Conservation (phyloP, 2,329 filamentous ascomycete species). For the Pleomassaria siparia region DNA sequence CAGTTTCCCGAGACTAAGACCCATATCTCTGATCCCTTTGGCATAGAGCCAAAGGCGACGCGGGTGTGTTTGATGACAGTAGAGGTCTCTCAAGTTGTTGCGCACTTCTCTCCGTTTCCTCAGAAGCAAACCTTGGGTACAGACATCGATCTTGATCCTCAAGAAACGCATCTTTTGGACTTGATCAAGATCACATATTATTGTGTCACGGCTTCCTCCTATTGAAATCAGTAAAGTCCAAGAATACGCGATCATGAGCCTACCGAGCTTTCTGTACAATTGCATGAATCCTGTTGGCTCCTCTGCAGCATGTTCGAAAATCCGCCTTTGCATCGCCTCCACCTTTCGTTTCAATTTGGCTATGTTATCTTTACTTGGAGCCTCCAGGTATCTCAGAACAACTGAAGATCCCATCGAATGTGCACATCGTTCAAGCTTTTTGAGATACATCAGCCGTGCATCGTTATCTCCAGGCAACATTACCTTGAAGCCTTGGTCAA, state of each 20-base stretch:
- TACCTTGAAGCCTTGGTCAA: not conserved
- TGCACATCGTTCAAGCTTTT: not conserved
- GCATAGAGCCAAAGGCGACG: slow-evolving; percentile 1
- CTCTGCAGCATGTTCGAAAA: not conserved
- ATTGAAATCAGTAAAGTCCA: not conserved
- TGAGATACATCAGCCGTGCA: not conserved
- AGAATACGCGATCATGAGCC: not conserved
- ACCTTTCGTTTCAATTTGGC: not conserved
- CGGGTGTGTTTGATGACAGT: not conserved
- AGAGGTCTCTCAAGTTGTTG: not conserved
- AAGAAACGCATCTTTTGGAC: not conserved
- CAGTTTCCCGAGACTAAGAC: not conserved
- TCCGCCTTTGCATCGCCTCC: not conserved
- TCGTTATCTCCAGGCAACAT: not conserved
- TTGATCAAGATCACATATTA: not conserved
- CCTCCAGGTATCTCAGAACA: not conserved
- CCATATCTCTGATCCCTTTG: not conserved
- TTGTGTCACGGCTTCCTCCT: not conserved
- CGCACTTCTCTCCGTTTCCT: not conserved
- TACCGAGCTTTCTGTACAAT: not conserved
- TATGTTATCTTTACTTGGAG: not conserved
- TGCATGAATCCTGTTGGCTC: slow-evolving; percentile 1
- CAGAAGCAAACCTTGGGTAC: not conserved
- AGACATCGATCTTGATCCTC: slow-evolving; percentile 1
- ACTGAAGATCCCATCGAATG: not conserved